phyloP scores from a whole-genome alignment of 306 rosid genomes.

The Acacia confusa region DNA sequence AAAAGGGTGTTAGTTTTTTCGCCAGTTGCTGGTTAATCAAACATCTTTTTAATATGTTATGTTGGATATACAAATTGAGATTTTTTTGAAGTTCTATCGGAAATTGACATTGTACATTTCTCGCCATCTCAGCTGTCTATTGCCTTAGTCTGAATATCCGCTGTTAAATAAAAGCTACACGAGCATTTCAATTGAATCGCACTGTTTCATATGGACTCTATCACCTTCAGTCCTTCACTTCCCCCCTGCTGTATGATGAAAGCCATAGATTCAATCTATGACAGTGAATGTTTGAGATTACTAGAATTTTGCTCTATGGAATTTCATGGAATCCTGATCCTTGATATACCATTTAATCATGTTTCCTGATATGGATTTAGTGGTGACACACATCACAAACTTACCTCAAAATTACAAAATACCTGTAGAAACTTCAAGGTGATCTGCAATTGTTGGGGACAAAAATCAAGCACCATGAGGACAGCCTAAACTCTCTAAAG shows the following conservation, averaged over 20 bases:
- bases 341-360: background rate
- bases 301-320: background rate
- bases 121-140: background rate
- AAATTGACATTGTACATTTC: background rate
- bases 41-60: background rate
- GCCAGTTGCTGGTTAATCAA: slow-evolving; percentile 1
- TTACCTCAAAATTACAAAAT: slow-evolving; percentile 32
- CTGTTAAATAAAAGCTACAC: background rate
- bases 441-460: slow-evolving; percentile 65
- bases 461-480: slow-evolving; percentile 82
- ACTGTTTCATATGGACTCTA: background rate
- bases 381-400: slow-evolving; percentile 19
- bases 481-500: slow-evolving; percentile 50
- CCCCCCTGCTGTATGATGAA: background rate
- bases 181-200: background rate
- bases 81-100: background rate
- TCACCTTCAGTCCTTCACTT: background rate
- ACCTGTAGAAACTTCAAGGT: slow-evolving; percentile 74
- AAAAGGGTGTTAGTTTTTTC: slow-evolving; percentile 1
- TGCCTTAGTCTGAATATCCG: background rate
- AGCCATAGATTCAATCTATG: background rate
- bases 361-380: slow-evolving; percentile 17
- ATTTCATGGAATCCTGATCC: background rate
- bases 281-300: background rate
- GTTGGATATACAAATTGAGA: background rate